A percentile compares a stretch with the other conserved stretches of the same genome.
phyloP scores from a whole-genome alignment of 306 rosid species.

The Dalbergia cultrata region DNA sequence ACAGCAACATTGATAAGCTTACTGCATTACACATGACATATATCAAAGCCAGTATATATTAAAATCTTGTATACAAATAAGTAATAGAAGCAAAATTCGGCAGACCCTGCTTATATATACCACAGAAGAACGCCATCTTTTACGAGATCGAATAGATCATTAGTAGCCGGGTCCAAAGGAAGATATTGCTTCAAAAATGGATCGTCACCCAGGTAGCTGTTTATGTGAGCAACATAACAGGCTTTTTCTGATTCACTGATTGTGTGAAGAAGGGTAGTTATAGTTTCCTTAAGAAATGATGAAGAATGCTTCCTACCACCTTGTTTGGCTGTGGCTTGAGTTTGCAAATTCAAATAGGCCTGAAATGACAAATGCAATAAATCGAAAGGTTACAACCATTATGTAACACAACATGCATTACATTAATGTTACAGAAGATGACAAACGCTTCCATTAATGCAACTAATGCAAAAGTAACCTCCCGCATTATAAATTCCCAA shows the following conservation, averaged over 20 bases:
- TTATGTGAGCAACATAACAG: slow-evolving; percentile 89
- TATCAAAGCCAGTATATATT: slow-evolving; percentile 39
- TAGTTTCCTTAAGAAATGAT: slow-evolving; percentile 80
- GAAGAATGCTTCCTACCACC: slow-evolving; percentile 80
- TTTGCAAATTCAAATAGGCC: slow-evolving; percentile 82
- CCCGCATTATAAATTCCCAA: slow-evolving; percentile 19
- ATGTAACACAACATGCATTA: slow-evolving; percentile 10
- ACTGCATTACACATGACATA: slow-evolving; percentile 63
- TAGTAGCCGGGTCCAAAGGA: slow-evolving; percentile 78
- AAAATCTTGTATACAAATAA: slow-evolving; percentile 37
- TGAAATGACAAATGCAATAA: slow-evolving; percentile 50
- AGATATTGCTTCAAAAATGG: slow-evolving; percentile 83
- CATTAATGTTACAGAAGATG: slow-evolving; percentile 14
- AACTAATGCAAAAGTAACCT: slow-evolving; percentile 17
- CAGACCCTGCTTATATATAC: slow-evolving; percentile 64
- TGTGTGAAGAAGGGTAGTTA: slow-evolving; percentile 95
- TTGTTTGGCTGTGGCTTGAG: slow-evolving; percentile 58
- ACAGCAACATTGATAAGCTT: slow-evolving; percentile 99
- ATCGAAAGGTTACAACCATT: slow-evolving; percentile 34
- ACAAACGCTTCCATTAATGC: slow-evolving; percentile 32
- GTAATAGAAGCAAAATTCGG: slow-evolving; percentile 42
- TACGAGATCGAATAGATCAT: slow-evolving; percentile 74
- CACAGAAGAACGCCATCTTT: slow-evolving; percentile 97
- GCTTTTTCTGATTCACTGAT: slow-evolving; percentile 87
- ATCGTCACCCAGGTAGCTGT: slow-evolving; percentile 93